Base-by-base conservation (phyloP, 768 basidiomycete species). In the Porphyrellus cyaneotinctus region DNA sequence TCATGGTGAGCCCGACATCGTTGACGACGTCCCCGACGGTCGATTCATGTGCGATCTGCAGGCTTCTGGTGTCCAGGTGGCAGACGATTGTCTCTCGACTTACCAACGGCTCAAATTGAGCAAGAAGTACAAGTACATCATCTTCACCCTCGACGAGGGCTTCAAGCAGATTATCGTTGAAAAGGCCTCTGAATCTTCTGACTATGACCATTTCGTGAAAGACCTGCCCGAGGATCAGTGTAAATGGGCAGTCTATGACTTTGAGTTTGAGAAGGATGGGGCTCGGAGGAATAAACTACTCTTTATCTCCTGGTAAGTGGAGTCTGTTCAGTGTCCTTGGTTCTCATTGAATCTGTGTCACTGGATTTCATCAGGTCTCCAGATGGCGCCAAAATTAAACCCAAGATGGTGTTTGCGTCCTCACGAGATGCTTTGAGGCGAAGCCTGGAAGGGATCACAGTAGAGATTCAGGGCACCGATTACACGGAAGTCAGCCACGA, bases 361-460 rank as follows among this genome's bases (percentile, higher is more conserved):
- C 26, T 7, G 17, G 3, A 43, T 56, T 32, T 30, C n/a, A 37
- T 24, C 64, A 97, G 95, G 95, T 78, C 85, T 17, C 95, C 97
- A 55, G 94, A 97, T 63, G 69, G 66, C 20, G 85, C 93, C 39
- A 88, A 83, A 76, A 77, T 95, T 70, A 94, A 85, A 75, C 72
- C 79, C 66, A 97, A 95, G 87, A 97, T 98, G 95, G 65, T 97
- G 61, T 88, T 81, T 71, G 88, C 95, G n/a, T 85, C 91, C 22
- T 97, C 95, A 47, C 88, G 85, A 67, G 89, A 92, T 14, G 87
- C 86, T 6, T 72, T 99, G 50, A 81, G 82, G 65, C 80, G 79
- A 53, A 64, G 77, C 28, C 80, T 98, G 20, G 81, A 80, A n/a
- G 95, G 95, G 39, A 80, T 97, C 64, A 75, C 80, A 2, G 57